Conservation (phyloP, 2,329 filamentous ascomycete species). For the Alternaria atra region DNA sequence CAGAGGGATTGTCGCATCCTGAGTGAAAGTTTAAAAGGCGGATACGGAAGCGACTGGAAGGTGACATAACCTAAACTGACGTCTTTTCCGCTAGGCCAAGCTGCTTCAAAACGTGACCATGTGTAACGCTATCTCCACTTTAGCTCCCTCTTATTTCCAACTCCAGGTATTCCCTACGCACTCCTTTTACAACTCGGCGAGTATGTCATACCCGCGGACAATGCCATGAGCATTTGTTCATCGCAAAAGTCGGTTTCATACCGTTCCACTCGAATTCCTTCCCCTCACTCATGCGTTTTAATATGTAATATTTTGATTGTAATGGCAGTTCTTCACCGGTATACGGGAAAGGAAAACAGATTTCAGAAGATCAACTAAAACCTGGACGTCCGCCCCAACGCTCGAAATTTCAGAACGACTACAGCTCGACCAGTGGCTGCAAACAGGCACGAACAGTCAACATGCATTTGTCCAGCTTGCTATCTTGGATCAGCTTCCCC, state of each 20-base stretch:
- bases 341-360: not conserved
- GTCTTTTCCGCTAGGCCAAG: not conserved
- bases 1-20: not conserved
- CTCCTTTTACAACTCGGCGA: not conserved
- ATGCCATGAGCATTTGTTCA: too few relatives aligned
- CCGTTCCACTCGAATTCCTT: not conserved
- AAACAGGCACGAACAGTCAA: not conserved
- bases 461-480: accelerated
- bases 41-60: not conserved
- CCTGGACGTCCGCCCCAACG: not conserved
- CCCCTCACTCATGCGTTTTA: too few relatives aligned
- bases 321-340: too few relatives aligned
- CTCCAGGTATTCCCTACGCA: not conserved
- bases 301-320: too few relatives aligned
- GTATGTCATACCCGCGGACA: not conserved
- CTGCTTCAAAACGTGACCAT: not conserved
- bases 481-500: not conserved
- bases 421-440: not conserved
- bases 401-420: not conserved
- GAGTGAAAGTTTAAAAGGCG: not conserved
- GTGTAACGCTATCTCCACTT: not conserved
- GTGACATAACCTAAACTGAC: constrained; percentile 1
- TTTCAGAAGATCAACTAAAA: not conserved
- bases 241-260: not conserved
- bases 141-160: not conserved